Conservation (phyloP, 108 stramenopile genomes). For the Skeletonema grethae region DNA sequence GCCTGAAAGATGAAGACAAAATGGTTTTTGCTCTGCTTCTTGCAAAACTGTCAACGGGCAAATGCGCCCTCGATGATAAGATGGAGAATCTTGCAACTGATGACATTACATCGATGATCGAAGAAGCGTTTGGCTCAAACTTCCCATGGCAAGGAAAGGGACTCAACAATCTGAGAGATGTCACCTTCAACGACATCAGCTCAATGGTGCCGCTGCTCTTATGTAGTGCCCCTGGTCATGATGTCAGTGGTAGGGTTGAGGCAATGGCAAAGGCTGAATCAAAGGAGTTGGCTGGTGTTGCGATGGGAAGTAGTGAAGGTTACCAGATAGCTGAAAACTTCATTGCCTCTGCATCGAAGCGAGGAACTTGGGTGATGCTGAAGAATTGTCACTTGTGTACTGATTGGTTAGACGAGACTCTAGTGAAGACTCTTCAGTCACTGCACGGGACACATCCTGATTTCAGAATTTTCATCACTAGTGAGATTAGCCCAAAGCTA, state of each 20-base stretch:
- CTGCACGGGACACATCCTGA: conserved; percentile 72
- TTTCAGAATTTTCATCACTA: conserved; percentile 93
- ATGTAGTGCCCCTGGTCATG: conserved; percentile 95
- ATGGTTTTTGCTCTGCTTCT: conserved; percentile 90
- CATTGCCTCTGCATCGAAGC: conserved; percentile 72
- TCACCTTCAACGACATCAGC: conserved; percentile 77
- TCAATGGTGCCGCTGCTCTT: conserved; percentile 81
- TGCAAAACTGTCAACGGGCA: conserved; percentile 74
- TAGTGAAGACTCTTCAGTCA: conserved; percentile 94
- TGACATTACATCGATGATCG: conserved; percentile 59
- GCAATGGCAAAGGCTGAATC: conserved; percentile 78
- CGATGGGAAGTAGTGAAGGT: conserved; percentile 97
- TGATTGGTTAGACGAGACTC: conserved; percentile 91
- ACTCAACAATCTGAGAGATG: conserved; percentile 74
- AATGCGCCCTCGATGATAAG: conserved; percentile 9
- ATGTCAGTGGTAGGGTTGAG: conserved; percentile 95
- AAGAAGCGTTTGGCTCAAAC: conserved; percentile 59
- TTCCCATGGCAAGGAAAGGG: conserved; percentile 94
- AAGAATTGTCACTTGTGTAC: conserved; percentile 98
- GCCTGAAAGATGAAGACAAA: conserved; percentile 90
- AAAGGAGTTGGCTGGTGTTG: conserved; percentile 82
- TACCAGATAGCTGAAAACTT: conserved; percentile 85
- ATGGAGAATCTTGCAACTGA: conserved; percentile 37
- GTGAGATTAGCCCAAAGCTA: conserved; percentile 86
- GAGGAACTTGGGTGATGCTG: conserved; percentile 97